Evolutionary conservation across 208 protist species (phyloP).

Genomic region (Leishmania mexicana): DNA sequence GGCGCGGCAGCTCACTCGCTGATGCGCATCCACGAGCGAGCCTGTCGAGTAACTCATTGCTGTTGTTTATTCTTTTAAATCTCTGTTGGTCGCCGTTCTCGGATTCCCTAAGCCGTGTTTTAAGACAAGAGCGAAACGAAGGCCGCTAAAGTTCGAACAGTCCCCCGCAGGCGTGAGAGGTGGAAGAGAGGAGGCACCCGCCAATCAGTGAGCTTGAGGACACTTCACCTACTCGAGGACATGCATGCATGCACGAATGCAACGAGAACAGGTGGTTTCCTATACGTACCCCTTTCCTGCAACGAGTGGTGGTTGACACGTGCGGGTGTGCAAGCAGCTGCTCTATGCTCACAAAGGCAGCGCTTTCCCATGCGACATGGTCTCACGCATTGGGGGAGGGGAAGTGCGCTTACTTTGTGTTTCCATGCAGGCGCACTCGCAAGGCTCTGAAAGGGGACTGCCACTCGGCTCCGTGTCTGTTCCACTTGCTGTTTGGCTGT

Average conservation of each 20-base stretch:
- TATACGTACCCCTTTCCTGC: not conserved
- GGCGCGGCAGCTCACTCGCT: not conserved
- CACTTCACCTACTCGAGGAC: not conserved
- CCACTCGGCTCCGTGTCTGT: not conserved
- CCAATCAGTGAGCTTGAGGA: not conserved
- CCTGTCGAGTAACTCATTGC: constrained; percentile 5
- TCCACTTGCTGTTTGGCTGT: not conserved
- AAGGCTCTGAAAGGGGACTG: not conserved
- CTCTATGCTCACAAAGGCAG: not conserved
- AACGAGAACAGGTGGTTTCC: not conserved
- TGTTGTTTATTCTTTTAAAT: not conserved
- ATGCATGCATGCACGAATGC: not conserved
- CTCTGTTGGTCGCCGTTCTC: not conserved
- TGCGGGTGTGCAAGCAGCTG: not conserved
- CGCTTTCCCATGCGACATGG: not conserved
- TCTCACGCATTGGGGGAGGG: not conserved
- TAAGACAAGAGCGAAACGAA: not conserved
- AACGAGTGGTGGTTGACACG: not conserved
- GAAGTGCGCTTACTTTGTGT: not conserved
- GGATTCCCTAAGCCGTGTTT: not conserved
- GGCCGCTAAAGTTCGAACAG: not conserved
- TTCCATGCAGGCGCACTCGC: not conserved
- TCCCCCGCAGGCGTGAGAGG: not conserved
- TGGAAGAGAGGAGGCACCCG: not conserved
- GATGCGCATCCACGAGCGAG: not conserved